A percentile compares a stretch with the other conserved stretches of the same genome.
phyloP scores from a whole-genome alignment of 495 filamentous ascomycete species.

The Neurospora tetraspora region DNA sequence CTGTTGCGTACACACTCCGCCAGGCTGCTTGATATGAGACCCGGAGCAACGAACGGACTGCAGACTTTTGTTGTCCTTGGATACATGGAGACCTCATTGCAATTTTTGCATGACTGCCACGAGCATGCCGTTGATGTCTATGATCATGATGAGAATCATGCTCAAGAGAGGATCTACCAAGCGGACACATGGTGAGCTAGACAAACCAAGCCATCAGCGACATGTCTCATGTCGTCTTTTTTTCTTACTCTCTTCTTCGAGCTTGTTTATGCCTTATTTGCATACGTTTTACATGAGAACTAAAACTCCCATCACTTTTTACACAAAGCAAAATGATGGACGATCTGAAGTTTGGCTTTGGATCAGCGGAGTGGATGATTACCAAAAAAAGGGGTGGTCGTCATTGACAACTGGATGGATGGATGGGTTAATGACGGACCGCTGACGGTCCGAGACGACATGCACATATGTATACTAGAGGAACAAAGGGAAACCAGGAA shows the following conservation, averaged over 20 bases:
- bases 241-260: not conserved
- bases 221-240: not conserved
- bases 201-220: not conserved
- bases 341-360: not conserved
- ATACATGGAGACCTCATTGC: not conserved
- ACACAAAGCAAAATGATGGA: not conserved
- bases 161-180: not conserved
- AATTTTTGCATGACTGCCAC: not conserved
- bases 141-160: not conserved
- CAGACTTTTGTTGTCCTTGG: not conserved
- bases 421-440: not conserved
- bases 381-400: not conserved
- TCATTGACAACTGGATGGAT: not conserved
- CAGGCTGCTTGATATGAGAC: not conserved
- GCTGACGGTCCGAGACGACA: not conserved
- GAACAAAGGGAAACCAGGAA: not conserved
- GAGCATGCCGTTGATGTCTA: not conserved
- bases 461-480: not conserved
- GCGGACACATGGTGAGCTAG: not conserved
- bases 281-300: not conserved
- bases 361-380: not conserved
- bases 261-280: not conserved
- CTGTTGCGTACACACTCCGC: not conserved
- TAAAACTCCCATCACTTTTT: not conserved
- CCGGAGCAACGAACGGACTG: not conserved